Base-by-base conservation (phyloP, 1,284 basidiomycete genomes). In the Leucoagaricus sp. region DNA sequence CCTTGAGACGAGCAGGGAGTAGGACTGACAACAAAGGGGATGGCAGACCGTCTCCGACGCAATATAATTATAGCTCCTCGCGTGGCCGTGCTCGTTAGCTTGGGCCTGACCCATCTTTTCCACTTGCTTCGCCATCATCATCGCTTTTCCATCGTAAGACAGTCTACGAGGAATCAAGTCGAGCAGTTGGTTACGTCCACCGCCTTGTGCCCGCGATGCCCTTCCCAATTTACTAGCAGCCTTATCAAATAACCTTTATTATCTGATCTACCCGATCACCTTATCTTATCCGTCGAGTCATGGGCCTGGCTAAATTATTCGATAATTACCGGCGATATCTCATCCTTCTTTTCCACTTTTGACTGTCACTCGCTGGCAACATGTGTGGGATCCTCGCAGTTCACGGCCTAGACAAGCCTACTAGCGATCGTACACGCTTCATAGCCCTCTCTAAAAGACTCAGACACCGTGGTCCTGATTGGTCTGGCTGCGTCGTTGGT, bases 331-430 rank as follows among this genome's bases (percentile, higher is more conserved):
- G 17, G 15, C 29, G 42, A 31, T 13, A 3, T 29, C 15, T 26
- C 13, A n/a, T 25, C 21, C 40, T 41, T 38, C 21, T 34, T 38
- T 29, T 46, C 25, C 25, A 31, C n/a, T 36, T n/a, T 26, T 9
- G 7, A 34, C 46, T 54, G 58, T 49, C 51, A 49, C 52, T 45
- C 50, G 53, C 48, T 40, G 50, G 44, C 53, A 67, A 66, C 54
- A 96, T 96, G 94, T 96, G 94, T 71, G 94, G 94, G 63, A 96
- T 96, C 67, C 80, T 94, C 65, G 91, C 88, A 61, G 87, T 86
- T 54, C 93, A 95, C 70, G 85, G 87, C 63, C 72, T 94, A 61
- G 83, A 89, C 59, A 87, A 87, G 60, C 86, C 94, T 49, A 68
- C 81, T 23, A 34, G 7, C 46, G 72, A 75, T 15, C 81, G 94